A percentile compares a stretch with the other conserved stretches of the same genome.
Evolutionary conservation across 331 rosid genomes (phyloP).

Genomic region (Cydonia oblonga): DNA sequence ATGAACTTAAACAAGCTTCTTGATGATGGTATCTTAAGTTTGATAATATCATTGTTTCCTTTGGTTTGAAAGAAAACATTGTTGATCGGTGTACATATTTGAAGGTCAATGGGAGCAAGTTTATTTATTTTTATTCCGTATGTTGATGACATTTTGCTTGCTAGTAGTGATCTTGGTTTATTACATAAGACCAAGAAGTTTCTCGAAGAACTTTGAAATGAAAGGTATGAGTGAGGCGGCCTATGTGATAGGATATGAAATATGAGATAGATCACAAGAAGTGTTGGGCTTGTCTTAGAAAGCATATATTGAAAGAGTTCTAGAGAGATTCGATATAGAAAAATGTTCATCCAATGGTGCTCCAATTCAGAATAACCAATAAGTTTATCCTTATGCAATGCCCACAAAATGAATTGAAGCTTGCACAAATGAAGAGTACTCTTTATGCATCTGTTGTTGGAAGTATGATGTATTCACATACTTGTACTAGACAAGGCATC

Average conservation of each 20-base stretch:
- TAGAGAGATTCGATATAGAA: not conserved
- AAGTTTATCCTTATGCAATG: not conserved
- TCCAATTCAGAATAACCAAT: not conserved
- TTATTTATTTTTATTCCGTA: not conserved
- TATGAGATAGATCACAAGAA: not conserved
- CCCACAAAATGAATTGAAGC: not conserved
- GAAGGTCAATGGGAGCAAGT: too few relatives aligned
- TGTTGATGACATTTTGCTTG: not conserved
- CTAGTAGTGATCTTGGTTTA: not conserved
- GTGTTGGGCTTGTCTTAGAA: not conserved
- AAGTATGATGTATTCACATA: not conserved
- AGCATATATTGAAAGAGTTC: not conserved
- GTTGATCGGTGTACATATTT: too few relatives aligned
- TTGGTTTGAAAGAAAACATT: too few relatives aligned
- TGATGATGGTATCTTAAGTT: too few relatives aligned
- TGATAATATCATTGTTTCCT: too few relatives aligned
- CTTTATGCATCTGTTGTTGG: not conserved
- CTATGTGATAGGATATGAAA: not conserved
- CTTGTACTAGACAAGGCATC: not conserved
- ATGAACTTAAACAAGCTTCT: not conserved
- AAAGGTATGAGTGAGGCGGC: not conserved
- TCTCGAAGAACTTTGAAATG: not conserved
- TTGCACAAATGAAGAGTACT: not conserved
- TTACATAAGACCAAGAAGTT: not conserved
- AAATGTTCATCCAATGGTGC: not conserved